These are phyloP conservation scores for Aspergillus fumigatus DNA, from an alignment of 2,329 filamentous ascomycete genomes.

Conservation along the genomic window DNA sequence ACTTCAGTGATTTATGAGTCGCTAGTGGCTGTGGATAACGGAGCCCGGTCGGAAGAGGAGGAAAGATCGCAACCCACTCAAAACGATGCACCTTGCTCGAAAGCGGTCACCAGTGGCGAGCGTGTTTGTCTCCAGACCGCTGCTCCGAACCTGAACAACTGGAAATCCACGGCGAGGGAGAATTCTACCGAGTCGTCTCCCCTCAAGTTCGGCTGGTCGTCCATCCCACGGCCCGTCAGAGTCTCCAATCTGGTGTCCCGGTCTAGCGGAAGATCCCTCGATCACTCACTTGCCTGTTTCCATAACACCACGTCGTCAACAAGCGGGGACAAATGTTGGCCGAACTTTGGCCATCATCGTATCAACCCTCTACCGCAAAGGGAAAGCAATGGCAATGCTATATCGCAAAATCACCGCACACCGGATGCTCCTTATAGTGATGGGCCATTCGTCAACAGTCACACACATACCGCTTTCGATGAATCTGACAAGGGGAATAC, in stretches of 20 bases:
- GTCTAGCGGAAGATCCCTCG: slow-evolving; percentile 3
- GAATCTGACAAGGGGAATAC: not conserved
- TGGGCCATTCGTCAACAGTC: slow-evolving; percentile 16
- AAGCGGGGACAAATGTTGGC: not conserved
- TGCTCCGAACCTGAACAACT: not conserved
- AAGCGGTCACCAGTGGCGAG: not conserved
- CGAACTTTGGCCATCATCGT: not conserved
- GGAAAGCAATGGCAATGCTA: not conserved
- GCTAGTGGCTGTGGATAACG: not conserved
- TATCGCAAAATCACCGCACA: not conserved
- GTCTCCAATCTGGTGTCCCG: not conserved
- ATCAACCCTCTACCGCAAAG: not conserved
- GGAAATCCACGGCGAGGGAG: not conserved
- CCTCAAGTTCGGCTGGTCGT: not conserved
- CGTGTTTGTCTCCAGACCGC: not conserved
- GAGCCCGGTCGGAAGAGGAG: not conserved
- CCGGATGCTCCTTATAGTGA: slow-evolving; percentile 13
- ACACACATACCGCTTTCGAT: not conserved
- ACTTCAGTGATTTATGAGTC: not conserved
- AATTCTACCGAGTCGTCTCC: not conserved
- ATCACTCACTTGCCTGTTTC: slow-evolving; percentile 6
- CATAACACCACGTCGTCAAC: not conserved
- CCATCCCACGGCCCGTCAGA: not conserved
- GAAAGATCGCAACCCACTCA: not conserved
- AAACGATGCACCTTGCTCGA: not conserved